phyloP scores from a whole-genome alignment of 192 early-diverging fungal species.

The Geranomyces variabilis region DNA sequence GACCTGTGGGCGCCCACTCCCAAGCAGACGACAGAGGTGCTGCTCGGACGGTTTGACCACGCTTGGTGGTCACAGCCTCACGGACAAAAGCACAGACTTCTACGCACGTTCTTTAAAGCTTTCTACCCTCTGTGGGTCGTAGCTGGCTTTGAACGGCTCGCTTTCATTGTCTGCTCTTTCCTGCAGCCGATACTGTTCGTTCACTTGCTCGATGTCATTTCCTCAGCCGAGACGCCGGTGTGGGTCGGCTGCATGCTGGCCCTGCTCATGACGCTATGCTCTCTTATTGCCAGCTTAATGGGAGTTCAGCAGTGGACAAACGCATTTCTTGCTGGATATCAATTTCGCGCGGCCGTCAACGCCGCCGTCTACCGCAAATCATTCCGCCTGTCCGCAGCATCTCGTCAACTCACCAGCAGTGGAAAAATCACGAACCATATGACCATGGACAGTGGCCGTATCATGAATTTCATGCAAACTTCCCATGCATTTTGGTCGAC shows the following conservation, averaged over 20 bases:
- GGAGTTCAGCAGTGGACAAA: slow-evolving; percentile 30
- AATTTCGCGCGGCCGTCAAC: slow-evolving; percentile 48
- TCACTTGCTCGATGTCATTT: neutral
- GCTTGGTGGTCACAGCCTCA: slow-evolving; percentile 17
- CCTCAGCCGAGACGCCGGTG: neutral
- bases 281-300: slow-evolving; percentile 18
- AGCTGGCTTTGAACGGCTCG: too few species aligned
- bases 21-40: slow-evolving; percentile 14
- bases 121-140: too few species aligned
- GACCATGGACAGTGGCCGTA: slow-evolving; percentile 49
- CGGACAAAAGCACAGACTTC: slow-evolving; percentile 9
- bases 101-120: slow-evolving; percentile 12
- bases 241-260: slow-evolving; percentile 29
- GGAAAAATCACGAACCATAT: slow-evolving; percentile 69
- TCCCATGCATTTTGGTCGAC: slow-evolving; percentile 47
- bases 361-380: slow-evolving; percentile 64
- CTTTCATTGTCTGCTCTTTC: too few species aligned
- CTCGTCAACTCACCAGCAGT: slow-evolving; percentile 62
- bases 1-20: slow-evolving; percentile 38
- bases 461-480: slow-evolving; percentile 52
- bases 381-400: slow-evolving; percentile 52
- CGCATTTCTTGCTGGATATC: slow-evolving; percentile 19
- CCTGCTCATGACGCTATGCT: slow-evolving; percentile 15
- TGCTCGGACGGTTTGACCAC: slow-evolving; percentile 16
- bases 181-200: too few species aligned